Percentiles rank a stretch among this genome's conserved stretches.
These are phyloP conservation scores for Amylocystis lapponica DNA, from an alignment of 768 basidiomycete species.

Conservation along the genomic window DNA sequence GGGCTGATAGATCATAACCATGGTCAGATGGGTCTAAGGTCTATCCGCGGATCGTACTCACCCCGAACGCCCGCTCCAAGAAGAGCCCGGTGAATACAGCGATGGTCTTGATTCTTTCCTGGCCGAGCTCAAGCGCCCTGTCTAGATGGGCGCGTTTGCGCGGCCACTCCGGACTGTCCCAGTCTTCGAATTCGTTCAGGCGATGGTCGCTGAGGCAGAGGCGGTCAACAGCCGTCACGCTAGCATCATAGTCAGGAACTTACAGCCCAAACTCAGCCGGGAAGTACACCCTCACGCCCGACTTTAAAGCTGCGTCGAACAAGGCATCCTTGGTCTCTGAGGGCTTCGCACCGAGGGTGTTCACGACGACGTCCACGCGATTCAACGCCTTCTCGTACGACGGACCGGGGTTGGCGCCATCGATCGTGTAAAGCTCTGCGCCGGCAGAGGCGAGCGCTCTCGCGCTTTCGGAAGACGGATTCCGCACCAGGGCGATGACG, in stretches of 20 bases:
- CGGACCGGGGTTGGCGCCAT: not conserved
- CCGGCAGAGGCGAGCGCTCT: constrained; percentile 11
- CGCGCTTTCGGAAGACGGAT: constrained; percentile 6
- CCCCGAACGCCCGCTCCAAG: constrained; percentile 8
- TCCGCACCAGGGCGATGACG: constrained; percentile 13
- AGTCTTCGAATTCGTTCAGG: constrained; percentile 13
- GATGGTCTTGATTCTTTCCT: constrained; percentile 14
- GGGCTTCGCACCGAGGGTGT: constrained; percentile 2
- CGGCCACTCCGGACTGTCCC: constrained; percentile 7
- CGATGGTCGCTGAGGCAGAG: constrained; percentile 16
- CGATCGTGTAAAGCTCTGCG: constrained; percentile 10
- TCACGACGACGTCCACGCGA: constrained; percentile 19
- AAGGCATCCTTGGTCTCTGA: constrained; percentile 4
- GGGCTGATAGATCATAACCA: not conserved
- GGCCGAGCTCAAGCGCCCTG: constrained; percentile 1
- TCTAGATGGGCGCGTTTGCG: constrained; percentile 6
- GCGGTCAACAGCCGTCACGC: too few species aligned
- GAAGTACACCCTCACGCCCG: constrained; percentile 16
- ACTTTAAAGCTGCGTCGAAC: constrained; percentile 5
- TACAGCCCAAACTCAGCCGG: constrained; percentile 14
- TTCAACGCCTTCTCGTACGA: constrained; percentile 7
- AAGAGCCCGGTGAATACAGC: constrained; percentile 12
- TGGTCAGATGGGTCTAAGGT: not conserved
- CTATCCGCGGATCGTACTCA: not conserved
- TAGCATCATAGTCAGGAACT: too few species aligned